Evolutionary conservation across 345 rosid genomes (phyloP).

Genomic region (Melaleuca alternifolia): DNA sequence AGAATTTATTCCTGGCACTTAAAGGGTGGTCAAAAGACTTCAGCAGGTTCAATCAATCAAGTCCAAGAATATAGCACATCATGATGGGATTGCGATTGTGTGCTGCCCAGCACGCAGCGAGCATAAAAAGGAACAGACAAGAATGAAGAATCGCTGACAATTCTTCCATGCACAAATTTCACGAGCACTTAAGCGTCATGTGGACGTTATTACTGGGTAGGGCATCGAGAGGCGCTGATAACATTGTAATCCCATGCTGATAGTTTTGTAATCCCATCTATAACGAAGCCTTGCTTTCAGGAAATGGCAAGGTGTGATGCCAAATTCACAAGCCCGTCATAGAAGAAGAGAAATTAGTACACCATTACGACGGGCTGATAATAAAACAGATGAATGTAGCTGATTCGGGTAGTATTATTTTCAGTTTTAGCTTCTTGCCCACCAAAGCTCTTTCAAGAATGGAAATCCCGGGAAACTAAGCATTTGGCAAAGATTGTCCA

Average conservation of each 20-base stretch:
- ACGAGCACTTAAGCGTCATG: background rate
- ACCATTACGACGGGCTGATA: background rate
- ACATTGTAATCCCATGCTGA: background rate
- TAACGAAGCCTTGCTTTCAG: background rate
- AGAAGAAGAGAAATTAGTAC: background rate
- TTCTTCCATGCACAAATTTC: background rate
- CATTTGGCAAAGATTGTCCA: background rate
- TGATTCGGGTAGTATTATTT: background rate
- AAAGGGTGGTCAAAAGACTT: conserved; percentile 5
- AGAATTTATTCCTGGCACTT: conserved; percentile 64
- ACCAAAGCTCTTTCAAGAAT: background rate
- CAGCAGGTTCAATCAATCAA: background rate
- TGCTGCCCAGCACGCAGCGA: background rate
- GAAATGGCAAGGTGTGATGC: background rate
- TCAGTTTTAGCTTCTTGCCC: background rate
- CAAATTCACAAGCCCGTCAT: background rate
- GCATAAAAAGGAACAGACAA: background rate
- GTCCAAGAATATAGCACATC: background rate
- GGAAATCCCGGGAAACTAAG: background rate
- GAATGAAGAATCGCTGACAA: background rate
- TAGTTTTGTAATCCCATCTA: background rate
- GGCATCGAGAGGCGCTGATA: background rate
- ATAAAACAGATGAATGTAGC: background rate
- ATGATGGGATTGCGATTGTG: background rate
- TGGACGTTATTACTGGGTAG: background rate